Conservation (phyloP, 331 rosid genomes). For the Stylosanthes scabra region DNA sequence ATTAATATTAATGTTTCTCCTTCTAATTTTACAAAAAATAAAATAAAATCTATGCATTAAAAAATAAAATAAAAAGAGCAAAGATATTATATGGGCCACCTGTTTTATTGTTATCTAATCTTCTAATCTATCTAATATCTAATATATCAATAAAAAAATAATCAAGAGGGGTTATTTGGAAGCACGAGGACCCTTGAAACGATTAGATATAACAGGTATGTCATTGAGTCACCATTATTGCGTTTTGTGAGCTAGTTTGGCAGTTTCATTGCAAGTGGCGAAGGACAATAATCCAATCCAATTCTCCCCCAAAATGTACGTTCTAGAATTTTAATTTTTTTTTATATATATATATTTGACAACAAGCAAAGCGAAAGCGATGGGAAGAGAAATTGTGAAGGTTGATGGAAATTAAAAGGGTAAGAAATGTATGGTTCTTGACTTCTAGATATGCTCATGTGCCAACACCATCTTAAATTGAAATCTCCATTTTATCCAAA, state of each 20-base stretch:
- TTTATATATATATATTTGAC: background rate
- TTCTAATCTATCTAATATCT: too few species aligned
- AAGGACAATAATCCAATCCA: conserved; percentile 27
- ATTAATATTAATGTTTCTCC: too few species aligned
- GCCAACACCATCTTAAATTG: background rate
- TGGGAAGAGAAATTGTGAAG: conserved; percentile 9
- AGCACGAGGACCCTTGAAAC: conserved; percentile 26
- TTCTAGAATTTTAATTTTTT: background rate
- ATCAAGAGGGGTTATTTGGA: conserved; percentile 41
- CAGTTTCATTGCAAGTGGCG: conserved; percentile 46
- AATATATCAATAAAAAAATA: background rate
- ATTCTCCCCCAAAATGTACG: conserved; percentile 18
- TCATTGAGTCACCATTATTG: conserved; percentile 36
- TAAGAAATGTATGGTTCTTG: conserved; percentile 45
- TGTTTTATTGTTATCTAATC: background rate
- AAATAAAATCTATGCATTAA: too few species aligned
- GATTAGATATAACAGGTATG: background rate
- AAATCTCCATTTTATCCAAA: conserved; percentile 4
- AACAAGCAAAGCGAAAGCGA: conserved; percentile 26
- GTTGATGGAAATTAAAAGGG: background rate
- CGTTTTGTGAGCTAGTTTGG: conserved; percentile 35
- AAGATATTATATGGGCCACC: background rate
- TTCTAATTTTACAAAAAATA: too few species aligned
- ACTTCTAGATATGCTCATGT: conserved; percentile 34
- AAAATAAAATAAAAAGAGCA: too few species aligned